Conservation (phyloP, 1,284 basidiomycete species). For the Ceratobasidium sp. region DNA sequence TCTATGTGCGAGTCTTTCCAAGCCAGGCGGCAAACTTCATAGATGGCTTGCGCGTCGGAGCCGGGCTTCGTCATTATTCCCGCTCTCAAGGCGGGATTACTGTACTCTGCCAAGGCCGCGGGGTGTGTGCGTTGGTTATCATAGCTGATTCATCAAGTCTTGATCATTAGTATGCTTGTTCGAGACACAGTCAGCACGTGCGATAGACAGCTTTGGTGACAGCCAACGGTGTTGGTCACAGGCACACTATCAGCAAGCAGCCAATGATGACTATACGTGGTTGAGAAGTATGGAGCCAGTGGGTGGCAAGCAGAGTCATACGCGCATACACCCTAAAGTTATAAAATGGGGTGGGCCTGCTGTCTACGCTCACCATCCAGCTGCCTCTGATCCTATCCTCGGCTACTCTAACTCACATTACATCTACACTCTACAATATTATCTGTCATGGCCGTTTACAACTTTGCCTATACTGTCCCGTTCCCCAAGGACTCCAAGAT, state of each 20-base stretch:
- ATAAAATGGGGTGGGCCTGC: background rate
- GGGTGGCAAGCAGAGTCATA: background rate
- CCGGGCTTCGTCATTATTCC: background rate
- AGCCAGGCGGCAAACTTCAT: background rate
- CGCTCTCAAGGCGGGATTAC: background rate
- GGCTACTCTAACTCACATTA: background rate
- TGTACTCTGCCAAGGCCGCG: background rate
- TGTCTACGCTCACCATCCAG: background rate
- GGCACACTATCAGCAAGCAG: background rate
- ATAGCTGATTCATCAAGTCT: background rate
- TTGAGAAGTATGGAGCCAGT: background rate
- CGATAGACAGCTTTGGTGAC: background rate
- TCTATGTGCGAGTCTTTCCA: background rate
- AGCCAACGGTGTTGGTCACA: background rate
- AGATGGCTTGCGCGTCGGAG: background rate
- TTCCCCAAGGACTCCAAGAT: constrained; percentile 36
- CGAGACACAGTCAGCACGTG: background rate
- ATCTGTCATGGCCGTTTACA: constrained; percentile 9
- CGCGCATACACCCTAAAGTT: background rate
- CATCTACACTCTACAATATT: background rate
- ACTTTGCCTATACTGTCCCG: constrained; percentile 34
- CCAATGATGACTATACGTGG: background rate
- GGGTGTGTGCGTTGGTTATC: background rate
- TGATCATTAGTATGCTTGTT: background rate
- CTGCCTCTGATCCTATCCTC: background rate